Percentiles rank a stretch among this genome's conserved stretches.
These are phyloP conservation scores for Juglanconis sp. DNA, from an alignment of 2,329 filamentous ascomycete genomes.

Conservation along the genomic window DNA sequence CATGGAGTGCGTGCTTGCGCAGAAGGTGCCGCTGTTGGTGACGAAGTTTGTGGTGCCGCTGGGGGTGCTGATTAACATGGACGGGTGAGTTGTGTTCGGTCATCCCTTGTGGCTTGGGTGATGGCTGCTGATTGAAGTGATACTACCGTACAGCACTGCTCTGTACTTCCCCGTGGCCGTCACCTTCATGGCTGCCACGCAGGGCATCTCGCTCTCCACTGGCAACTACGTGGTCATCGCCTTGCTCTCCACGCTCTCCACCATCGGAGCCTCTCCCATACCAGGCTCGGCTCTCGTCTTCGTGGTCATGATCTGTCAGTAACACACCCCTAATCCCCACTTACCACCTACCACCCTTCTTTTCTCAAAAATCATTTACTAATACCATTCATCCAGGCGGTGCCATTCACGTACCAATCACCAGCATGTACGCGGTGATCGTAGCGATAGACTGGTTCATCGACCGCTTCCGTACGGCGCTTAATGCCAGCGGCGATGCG, in stretches of 20 bases:
- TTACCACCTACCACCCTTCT: too few species aligned
- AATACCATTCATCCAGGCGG: slow-evolving; percentile 17
- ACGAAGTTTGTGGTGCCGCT: slow-evolving; percentile 45
- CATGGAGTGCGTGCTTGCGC: slow-evolving; percentile 36
- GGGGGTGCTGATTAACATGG: slow-evolving; percentile 50
- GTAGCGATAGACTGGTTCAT: slow-evolving; percentile 54
- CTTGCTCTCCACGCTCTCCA: slow-evolving; percentile 47
- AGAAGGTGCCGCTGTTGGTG: slow-evolving; percentile 40
- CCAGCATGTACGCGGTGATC: slow-evolving; percentile 50
- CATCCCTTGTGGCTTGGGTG: slow-evolving; percentile 8
- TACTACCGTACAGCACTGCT: slow-evolving; percentile 35
- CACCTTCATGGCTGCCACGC: slow-evolving; percentile 49
- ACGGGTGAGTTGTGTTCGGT: slow-evolving; percentile 31
- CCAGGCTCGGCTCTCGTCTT: slow-evolving; percentile 50
- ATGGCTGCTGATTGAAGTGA: slow-evolving; percentile 6
- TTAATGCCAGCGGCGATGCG: slow-evolving; percentile 50
- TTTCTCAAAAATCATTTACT: too few species aligned
- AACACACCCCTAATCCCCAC: not conserved
- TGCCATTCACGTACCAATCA: slow-evolving; percentile 40
- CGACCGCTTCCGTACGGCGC: slow-evolving; percentile 51
- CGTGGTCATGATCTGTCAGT: slow-evolving; percentile 47
- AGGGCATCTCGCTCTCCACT: slow-evolving; percentile 40
- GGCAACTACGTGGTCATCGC: slow-evolving; percentile 48
- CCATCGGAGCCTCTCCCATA: slow-evolving; percentile 53
- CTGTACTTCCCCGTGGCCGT: slow-evolving; percentile 54